Base-by-base conservation (phyloP, 2,329 filamentous ascomycete genomes). In the Paraphaeosphaeria minitans region DNA sequence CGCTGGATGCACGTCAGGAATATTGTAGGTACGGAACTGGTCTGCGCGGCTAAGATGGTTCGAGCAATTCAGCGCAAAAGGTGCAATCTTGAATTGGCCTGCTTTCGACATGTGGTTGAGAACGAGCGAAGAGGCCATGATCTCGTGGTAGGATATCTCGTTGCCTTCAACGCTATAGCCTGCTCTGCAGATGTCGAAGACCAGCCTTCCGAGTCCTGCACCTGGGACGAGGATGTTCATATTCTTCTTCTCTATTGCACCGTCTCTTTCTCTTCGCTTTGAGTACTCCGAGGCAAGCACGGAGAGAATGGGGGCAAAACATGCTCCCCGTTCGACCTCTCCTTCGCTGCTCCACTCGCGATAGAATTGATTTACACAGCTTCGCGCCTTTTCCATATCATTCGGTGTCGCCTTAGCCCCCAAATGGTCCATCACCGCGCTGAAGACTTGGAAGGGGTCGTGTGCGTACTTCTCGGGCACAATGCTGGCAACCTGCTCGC, bases 91-190 rank as follows among this genome's bases (percentile, higher is more conserved):
- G 76, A 93, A 92, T 61, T 90, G 83, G 16, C 83, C 83, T 0
- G 84, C 84, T 1, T 75, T 72, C 0, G 80, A 68, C 4, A 88
- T 91, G 67, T 82, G 83, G 75, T 94, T 93, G 49, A 93, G 84
- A 16, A 93, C 85, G 72, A 91, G 86, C 62, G 85, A 85, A 58
- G 91, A 96, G 1, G 92, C 92, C 58, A 98, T 83, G n/a, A 99
- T 85, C 75, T 97, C 92, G 75, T 99, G 95, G 72, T 96, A 98
- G 2, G 93, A 97, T 61, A 98, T 96, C 78, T 99, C 81, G 72
- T 97, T 98, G 29, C 94, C 94, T 75, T 97, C 93, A 0, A 87
- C 85, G 12, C 85, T 80, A 75, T 88, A 96, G 12, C 95, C 93
- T 1, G 80, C 81, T 29, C 80, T 80, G 72, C 89, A 92, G 14